Base-by-base conservation (phyloP, 164 flowering plant species). In the Vitis riparia region DNA sequence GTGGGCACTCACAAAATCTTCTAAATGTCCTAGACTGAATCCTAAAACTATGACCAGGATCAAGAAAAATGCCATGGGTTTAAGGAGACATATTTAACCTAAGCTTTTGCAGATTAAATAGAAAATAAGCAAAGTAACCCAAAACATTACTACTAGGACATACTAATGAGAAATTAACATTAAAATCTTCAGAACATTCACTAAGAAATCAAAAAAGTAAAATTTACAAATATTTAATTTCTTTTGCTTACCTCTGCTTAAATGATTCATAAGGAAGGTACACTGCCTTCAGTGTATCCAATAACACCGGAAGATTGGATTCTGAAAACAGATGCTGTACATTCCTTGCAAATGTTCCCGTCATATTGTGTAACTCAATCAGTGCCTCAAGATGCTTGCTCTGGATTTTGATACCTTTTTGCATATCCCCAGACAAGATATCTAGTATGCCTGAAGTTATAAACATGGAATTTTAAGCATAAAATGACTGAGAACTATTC, bases 261-360 rank as follows among this genome's bases (percentile, higher is more conserved):
- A 87, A 96, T 29, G 88, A 68, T 72, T 91, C 98, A 77, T 81
- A 96, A 19, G 99, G 97, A 74, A 80, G 78, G 75, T 89, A 89
- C 51, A 92, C 83, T 11, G 98, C 89, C 81, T 92, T 96, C 76
- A 93, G 66, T 23, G 91, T 80, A 62, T 91, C 88, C 75, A 83
- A 48, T 62, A 88, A 76, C 69, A 85, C 81, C 17, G 83, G 83
- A 51, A 87, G 75, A 76, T 92, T 92, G 72, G 97, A 85, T 67
- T 88, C 98, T 65, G 91, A 85, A 83, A 96, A 96, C 72, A 92
- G 81, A 80, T 93, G 97, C 72, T 93, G 99, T 64, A 93, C 83
- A 76, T 96, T 93, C 82, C 91, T 89, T 3, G 92, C 94, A 81
- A 96, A 96, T 60, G 89, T 82, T 64, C 88, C 85, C 0, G 98